Evolutionary conservation across 495 filamentous ascomycete species (phyloP).

Genomic region (Neurospora sp.): DNA sequence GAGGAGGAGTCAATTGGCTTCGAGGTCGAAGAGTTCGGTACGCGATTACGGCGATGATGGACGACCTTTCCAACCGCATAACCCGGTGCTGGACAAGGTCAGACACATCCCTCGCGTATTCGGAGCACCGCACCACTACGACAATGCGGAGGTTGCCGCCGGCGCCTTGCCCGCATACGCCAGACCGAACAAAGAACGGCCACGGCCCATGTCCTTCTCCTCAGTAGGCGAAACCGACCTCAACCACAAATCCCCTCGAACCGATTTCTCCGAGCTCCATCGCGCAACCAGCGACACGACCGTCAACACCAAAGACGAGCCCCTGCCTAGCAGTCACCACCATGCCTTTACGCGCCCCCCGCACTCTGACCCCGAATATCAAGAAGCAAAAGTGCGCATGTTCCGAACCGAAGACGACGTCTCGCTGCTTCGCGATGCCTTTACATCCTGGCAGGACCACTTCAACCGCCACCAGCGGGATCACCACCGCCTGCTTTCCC

Average conservation of each 20-base stretch:
- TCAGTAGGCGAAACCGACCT: constrained; percentile 12
- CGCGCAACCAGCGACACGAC: constrained; percentile 12
- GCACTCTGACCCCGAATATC: constrained; percentile 2
- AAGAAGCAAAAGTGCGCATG: constrained; percentile 13
- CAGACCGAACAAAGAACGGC: constrained; percentile 10
- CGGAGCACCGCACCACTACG: neutral
- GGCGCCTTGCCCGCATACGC: constrained; percentile 1
- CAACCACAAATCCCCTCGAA: constrained; percentile 2
- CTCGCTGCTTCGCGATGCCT: constrained; percentile 4
- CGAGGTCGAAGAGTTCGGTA: neutral
- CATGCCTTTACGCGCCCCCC: neutral
- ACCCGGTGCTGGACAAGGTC: constrained; percentile 4
- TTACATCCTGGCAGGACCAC: constrained; percentile 9
- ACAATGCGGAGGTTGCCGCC: constrained; percentile 1
- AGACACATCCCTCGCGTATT: neutral
- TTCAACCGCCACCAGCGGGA: constrained; percentile 2
- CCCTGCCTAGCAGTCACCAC: neutral
- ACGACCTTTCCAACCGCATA: constrained; percentile 5
- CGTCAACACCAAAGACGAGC: constrained; percentile 9
- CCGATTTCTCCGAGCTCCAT: constrained; percentile 5
- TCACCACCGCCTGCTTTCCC: constrained; percentile 2
- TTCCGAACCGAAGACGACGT: constrained; percentile 7
- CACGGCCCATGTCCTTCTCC: constrained; percentile 6
- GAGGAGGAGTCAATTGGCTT: neutral
- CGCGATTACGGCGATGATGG: neutral